phyloP scores from a whole-genome alignment of 108 stramenopile species.

The Skeletonema grethae region DNA sequence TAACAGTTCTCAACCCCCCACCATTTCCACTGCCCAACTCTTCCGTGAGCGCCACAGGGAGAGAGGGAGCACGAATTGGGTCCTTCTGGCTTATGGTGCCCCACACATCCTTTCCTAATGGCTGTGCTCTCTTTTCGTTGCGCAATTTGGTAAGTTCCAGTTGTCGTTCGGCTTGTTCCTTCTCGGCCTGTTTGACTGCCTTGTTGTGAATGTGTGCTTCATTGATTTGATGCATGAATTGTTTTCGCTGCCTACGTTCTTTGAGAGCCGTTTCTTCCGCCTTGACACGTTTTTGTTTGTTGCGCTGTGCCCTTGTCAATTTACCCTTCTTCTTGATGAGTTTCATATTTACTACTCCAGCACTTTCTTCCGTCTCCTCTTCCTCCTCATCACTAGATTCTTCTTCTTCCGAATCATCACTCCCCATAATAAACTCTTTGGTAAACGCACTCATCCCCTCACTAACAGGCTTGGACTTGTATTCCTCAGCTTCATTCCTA shows the following conservation, averaged over 20 bases:
- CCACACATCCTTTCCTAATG: slow-evolving; percentile 60
- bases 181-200: slow-evolving; percentile 40
- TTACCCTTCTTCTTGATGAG: slow-evolving; percentile 66
- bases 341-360: slow-evolving; percentile 3
- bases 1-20: slow-evolving; percentile 66
- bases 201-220: slow-evolving; percentile 50
- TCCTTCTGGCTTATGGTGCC: slow-evolving; percentile 52
- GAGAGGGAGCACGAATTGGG: slow-evolving; percentile 71
- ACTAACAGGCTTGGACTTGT: slow-evolving; percentile 56
- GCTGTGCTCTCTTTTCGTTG: slow-evolving; percentile 40
- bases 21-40: slow-evolving; percentile 54
- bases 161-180: slow-evolving; percentile 21
- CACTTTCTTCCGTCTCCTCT: slow-evolving; percentile 33
- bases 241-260: slow-evolving; percentile 55
- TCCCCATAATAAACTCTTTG: slow-evolving; percentile 56
- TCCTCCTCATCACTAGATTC: slow-evolving; percentile 58
- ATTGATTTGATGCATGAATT: slow-evolving; percentile 56
- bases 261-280: slow-evolving; percentile 51
- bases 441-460: slow-evolving; percentile 76
- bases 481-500: slow-evolving; percentile 63
- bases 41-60: slow-evolving; percentile 77
- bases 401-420: slow-evolving; percentile 57
- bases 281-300: slow-evolving; percentile 77
- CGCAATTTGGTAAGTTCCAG: slow-evolving; percentile 31
- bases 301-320: slow-evolving; percentile 81